phyloP scores from a whole-genome alignment of 164 flowering plant species.

The Pachysandra terminalis region DNA sequence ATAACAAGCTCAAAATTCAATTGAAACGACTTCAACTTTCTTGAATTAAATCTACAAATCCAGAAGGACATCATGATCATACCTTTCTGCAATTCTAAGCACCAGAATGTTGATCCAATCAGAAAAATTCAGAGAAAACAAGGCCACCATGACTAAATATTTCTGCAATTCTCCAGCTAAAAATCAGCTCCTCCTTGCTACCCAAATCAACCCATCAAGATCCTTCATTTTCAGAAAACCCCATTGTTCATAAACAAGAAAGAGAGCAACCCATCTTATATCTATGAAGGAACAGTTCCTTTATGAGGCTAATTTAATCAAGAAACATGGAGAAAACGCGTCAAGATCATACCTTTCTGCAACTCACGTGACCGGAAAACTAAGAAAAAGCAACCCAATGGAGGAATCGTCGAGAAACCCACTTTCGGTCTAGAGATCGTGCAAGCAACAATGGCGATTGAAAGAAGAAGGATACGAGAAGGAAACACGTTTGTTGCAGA shows the following conservation, averaged over 20 bases:
- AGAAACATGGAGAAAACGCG: slow-evolving; percentile 1
- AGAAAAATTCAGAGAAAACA: slow-evolving; percentile 3
- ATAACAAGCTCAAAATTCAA: no score
- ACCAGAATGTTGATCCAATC: slow-evolving; percentile 4
- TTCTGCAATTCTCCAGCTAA: not conserved
- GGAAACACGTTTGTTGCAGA: slow-evolving; percentile 27
- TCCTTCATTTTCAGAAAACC: slow-evolving; percentile 7
- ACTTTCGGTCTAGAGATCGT: slow-evolving; percentile 34
- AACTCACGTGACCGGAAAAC: slow-evolving; percentile 10
- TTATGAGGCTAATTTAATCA: not conserved
- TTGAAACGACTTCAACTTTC: not conserved
- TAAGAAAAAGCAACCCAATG: slow-evolving; percentile 13
- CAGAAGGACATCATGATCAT: slow-evolving; percentile 1
- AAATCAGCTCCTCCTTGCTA: not conserved
- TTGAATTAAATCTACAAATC: not conserved
- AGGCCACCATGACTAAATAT: not conserved
- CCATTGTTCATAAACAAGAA: not conserved
- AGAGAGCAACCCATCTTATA: slow-evolving; percentile 8
- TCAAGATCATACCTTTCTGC: slow-evolving; percentile 8
- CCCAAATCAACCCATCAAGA: slow-evolving; percentile 7
- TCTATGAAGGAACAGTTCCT: not conserved
- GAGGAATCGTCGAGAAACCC: not conserved
- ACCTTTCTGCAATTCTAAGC: slow-evolving; percentile 11
- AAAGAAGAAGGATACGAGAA: not conserved
- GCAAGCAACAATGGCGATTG: slow-evolving; percentile 31